phyloP scores from a whole-genome alignment of 345 rosid species.

The Pugionium dolabratum region DNA sequence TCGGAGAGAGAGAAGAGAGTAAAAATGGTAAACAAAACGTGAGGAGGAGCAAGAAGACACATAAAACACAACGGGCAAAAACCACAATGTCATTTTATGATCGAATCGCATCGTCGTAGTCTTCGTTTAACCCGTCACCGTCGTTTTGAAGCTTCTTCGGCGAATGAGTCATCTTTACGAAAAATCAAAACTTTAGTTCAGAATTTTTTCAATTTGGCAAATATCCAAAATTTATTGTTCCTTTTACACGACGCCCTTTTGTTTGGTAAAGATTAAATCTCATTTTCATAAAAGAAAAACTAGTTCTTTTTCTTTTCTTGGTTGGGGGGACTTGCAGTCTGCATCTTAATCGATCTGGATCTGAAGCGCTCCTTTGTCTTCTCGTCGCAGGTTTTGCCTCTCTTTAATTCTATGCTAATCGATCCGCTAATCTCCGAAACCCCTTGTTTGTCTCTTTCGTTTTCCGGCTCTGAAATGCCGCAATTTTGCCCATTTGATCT shows the following conservation, averaged over 20 bases:
- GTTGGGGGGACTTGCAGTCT: conserved; percentile 33
- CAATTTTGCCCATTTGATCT: conserved; percentile 10
- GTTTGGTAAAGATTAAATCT: conserved; percentile 39
- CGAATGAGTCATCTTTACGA: conserved; percentile 31
- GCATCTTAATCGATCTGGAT: conserved; percentile 43
- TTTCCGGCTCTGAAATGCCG: neutral
- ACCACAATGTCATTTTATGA: conserved; percentile 14
- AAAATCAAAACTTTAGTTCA: conserved; percentile 19
- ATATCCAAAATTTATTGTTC: conserved; percentile 23
- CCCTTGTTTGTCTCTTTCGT: neutral
- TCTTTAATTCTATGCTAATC: conserved; percentile 9
- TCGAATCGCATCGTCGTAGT: conserved; percentile 28
- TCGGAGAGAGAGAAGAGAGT: conserved; percentile 23
- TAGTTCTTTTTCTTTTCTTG: too few species aligned
- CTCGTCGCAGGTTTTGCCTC: conserved; percentile 26
- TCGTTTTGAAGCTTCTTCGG: conserved; percentile 36
- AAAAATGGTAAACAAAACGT: conserved; percentile 43
- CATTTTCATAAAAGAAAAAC: neutral
- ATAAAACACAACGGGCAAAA: conserved; percentile 23
- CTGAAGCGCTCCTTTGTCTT: conserved; percentile 31
- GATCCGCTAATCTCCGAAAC: neutral
- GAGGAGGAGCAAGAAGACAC: conserved; percentile 41
- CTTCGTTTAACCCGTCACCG: conserved; percentile 33
- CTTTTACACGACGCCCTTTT: conserved; percentile 25
- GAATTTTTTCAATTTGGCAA: conserved; percentile 23